A percentile compares a stretch with the other conserved stretches of the same genome.
These are phyloP conservation scores for Chaetomiaceae sp. DNA, from an alignment of 2,329 filamentous ascomycete species.

Conservation along the genomic window DNA sequence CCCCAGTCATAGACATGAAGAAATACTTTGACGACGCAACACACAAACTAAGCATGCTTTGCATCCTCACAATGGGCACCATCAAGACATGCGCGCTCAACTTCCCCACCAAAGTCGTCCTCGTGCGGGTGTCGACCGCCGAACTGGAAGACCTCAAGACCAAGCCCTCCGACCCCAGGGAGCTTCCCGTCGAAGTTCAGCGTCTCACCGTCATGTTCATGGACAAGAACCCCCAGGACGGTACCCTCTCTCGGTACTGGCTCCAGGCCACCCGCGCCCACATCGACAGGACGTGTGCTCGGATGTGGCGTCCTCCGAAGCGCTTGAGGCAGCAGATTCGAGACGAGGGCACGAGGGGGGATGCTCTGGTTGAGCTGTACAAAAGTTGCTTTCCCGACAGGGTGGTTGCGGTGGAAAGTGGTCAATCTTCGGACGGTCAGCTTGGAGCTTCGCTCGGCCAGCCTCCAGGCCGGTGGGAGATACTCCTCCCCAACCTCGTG, in stretches of 20 bases:
- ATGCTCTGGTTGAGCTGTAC: not conserved
- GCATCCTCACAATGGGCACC: not conserved
- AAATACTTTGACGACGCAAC: not conserved
- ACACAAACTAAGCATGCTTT: not conserved
- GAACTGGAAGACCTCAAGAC: not conserved
- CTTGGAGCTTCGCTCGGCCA: too few species aligned
- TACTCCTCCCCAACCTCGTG: conserved; percentile 1
- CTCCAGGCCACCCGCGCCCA: not conserved
- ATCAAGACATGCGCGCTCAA: not conserved
- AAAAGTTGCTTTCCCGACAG: not conserved
- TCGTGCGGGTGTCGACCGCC: not conserved
- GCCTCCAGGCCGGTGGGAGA: not conserved
- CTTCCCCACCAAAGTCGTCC: not conserved
- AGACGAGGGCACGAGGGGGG: not conserved
- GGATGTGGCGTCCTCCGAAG: not conserved
- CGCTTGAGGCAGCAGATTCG: not conserved
- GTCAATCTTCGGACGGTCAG: too few species aligned
- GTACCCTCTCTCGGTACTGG: not conserved
- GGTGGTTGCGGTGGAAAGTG: not conserved
- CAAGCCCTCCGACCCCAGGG: not conserved
- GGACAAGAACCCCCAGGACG: not conserved
- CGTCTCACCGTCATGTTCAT: not conserved
- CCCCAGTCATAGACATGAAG: too few species aligned
- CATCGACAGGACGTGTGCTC: not conserved
- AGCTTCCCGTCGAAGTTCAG: too few species aligned